These are phyloP conservation scores for Chlorella sp. DNA, from an alignment of 139 green algal genomes.

Conservation along the genomic window DNA sequence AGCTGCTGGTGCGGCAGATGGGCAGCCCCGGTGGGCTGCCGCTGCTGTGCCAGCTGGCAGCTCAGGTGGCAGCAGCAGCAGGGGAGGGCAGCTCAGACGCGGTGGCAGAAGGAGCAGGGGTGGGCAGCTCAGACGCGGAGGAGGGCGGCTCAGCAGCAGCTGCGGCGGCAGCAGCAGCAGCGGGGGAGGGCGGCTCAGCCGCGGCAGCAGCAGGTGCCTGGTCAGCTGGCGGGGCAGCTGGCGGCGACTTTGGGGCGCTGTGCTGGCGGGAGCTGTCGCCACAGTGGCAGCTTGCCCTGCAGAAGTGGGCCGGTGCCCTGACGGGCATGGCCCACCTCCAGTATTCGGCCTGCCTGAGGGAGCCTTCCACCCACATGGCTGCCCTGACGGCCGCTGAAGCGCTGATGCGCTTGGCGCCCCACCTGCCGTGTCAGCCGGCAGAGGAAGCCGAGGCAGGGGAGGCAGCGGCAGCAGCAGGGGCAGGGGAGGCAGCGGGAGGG, in stretches of 20 bases:
- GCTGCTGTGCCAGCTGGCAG: background rate
- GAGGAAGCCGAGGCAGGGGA: background rate
- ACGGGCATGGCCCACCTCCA: background rate
- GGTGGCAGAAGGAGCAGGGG: background rate
- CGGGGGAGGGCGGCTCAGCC: background rate
- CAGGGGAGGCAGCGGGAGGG: no score
- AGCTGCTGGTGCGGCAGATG: background rate
- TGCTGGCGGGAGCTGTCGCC: background rate
- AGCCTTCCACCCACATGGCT: background rate
- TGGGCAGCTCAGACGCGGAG: no score
- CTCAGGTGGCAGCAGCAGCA: background rate
- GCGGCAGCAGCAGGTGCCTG: background rate
- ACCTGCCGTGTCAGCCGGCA: background rate
- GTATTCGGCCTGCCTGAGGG: background rate
- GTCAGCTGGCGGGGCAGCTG: background rate
- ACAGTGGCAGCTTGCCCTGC: background rate
- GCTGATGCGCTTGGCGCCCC: background rate
- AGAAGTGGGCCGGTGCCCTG: background rate
- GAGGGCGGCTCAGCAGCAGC: no score
- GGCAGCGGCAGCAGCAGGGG: no score
- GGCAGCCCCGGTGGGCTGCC: background rate
- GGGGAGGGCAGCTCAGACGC: background rate
- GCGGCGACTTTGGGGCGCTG: background rate
- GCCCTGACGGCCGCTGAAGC: background rate
- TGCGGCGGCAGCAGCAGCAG: background rate